A percentile compares a stretch with the other conserved stretches of the same genome.
phyloP scores from a whole-genome alignment of 2,329 filamentous ascomycete genomes.

The Exophiala calicioides region DNA sequence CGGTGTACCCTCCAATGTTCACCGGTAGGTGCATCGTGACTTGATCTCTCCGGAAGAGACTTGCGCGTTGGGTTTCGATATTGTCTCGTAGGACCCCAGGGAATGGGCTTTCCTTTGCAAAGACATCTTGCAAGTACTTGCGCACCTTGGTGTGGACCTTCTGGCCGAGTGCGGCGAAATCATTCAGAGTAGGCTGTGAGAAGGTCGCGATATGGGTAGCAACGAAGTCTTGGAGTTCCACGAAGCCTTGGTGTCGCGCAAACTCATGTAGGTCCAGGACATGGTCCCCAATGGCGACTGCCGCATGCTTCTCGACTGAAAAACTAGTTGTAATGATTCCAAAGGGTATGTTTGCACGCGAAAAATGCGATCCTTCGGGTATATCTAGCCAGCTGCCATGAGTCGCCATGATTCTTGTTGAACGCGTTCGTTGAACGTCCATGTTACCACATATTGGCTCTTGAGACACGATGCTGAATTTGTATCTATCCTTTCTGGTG shows the following conservation, averaged over 20 bases:
- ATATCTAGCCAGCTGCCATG: conserved; percentile 13
- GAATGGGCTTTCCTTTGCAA: conserved; percentile 60
- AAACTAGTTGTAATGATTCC: conserved; percentile 50
- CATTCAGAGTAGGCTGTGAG: conserved; percentile 65
- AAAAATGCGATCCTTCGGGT: conserved; percentile 40
- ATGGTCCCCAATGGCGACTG: conserved; percentile 13
- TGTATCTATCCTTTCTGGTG: too few species aligned
- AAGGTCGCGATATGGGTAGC: conserved; percentile 58
- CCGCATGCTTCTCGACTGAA: neutral
- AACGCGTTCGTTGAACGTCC: too few species aligned
- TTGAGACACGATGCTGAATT: too few species aligned
- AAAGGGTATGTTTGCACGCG: conserved; percentile 56
- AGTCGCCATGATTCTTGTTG: neutral
- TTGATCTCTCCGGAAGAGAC: conserved; percentile 60
- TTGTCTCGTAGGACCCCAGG: conserved; percentile 67
- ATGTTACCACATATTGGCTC: too few species aligned
- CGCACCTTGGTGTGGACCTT: conserved; percentile 69
- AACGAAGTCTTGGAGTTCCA: conserved; percentile 54
- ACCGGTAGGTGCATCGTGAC: conserved; percentile 71
- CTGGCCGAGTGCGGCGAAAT: conserved; percentile 71
- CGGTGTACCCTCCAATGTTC: conserved; percentile 79
- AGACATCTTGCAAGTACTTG: conserved; percentile 66
- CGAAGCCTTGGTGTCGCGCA: conserved; percentile 58
- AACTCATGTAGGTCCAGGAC: conserved; percentile 15
- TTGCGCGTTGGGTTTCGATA: conserved; percentile 55